Percentiles rank a stretch among this genome's conserved stretches.
Conservation (phyloP, 208 protist species). For the Acanthamoeba triangularis region DNA sequence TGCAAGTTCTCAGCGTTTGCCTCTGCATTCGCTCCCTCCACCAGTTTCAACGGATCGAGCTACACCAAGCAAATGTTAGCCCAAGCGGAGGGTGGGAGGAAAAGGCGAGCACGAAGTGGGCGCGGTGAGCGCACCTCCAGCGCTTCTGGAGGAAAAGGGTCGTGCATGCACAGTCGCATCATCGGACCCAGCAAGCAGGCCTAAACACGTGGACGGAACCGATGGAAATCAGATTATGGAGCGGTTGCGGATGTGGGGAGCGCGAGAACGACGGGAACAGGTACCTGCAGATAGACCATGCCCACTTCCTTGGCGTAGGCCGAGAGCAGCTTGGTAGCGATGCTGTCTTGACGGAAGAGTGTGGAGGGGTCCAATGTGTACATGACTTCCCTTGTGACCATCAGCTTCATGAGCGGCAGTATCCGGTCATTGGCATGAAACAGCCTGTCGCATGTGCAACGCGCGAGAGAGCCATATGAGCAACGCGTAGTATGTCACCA, state of each 20-base stretch:
- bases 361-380: slow-evolving; percentile 30
- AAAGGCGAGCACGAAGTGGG: too few species aligned
- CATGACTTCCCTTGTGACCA: slow-evolving; percentile 1
- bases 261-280: background rate
- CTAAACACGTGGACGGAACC: background rate
- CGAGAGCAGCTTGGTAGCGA: slow-evolving; percentile 46
- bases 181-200: background rate
- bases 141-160: background rate
- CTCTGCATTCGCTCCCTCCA: background rate
- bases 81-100: background rate
- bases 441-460: background rate
- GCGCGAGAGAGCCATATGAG: background rate
- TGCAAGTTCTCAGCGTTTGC: slow-evolving; percentile 6
- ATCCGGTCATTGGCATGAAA: background rate
- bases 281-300: background rate
- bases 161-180: background rate
- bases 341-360: slow-evolving; percentile 23
- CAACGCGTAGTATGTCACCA: too few species aligned
- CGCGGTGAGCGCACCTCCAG: background rate
- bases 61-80: background rate
- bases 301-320: slow-evolving; percentile 43
- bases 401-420: background rate
- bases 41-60: background rate
- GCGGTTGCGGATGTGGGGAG: background rate
- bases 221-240: background rate